Percentiles rank a stretch among this genome's conserved stretches.
Evolutionary conservation across 1,139 yeast genomes (phyloP).

Genomic region (Diutina mesorugosa): DNA sequence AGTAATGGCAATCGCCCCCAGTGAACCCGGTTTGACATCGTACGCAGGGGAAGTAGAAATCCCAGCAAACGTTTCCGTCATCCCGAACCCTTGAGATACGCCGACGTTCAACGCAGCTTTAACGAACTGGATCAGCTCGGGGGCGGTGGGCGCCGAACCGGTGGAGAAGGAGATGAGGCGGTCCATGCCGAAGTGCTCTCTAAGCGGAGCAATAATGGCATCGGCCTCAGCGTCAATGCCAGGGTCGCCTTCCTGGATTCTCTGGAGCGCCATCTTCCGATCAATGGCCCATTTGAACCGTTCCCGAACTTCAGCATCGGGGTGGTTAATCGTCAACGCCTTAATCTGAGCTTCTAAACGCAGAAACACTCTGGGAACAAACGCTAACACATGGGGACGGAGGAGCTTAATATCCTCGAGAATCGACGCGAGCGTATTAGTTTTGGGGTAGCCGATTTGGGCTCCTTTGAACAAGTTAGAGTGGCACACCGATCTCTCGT

Average conservation of each 20-base stretch:
- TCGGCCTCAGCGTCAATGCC: not conserved
- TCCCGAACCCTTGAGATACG: slow-evolving; percentile 30
- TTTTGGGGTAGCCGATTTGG: slow-evolving; percentile 32
- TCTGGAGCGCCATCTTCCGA: not conserved
- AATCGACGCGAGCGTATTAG: slow-evolving; percentile 24
- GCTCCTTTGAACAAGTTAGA: slow-evolving; percentile 18
- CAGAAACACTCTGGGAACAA: slow-evolving; percentile 8
- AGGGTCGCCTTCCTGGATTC: not conserved
- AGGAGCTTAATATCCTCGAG: slow-evolving; percentile 23
- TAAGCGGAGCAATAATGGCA: slow-evolving; percentile 11
- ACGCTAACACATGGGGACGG: slow-evolving; percentile 15
- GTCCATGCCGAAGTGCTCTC: slow-evolving; percentile 24
- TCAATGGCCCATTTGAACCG: not conserved
- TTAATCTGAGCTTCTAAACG: not conserved
- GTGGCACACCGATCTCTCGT: slow-evolving; percentile 19
- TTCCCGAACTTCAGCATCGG: not conserved
- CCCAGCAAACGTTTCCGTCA: slow-evolving; percentile 36
- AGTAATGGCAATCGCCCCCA: slow-evolving; percentile 23
- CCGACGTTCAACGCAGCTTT: slow-evolving; percentile 28
- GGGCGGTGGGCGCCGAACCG: slow-evolving; percentile 34
- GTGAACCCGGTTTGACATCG: slow-evolving; percentile 27
- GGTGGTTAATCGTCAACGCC: slow-evolving; percentile 7
- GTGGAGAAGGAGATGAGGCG: slow-evolving; percentile 15
- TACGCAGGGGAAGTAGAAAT: slow-evolving; percentile 16
- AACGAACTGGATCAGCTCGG: slow-evolving; percentile 26